Base-by-base conservation (phyloP, 768 basidiomycete genomes). In the Amanita thiersii region DNA sequence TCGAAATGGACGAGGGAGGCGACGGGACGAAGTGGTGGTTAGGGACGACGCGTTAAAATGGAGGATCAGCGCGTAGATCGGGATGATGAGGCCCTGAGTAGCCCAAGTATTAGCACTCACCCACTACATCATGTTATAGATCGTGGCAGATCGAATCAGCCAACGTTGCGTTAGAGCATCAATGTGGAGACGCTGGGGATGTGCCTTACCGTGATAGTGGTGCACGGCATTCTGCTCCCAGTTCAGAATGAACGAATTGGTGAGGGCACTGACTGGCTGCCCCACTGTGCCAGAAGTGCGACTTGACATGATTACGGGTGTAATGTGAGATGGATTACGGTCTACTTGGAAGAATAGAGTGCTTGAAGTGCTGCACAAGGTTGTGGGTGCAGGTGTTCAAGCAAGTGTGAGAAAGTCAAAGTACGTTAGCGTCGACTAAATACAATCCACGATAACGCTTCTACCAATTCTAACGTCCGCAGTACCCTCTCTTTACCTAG, bases 131-230 rank as follows among this genome's bases (percentile, higher is more conserved):
- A n/a, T n/a, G n/a, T n/a, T n/a, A n/a, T n/a, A n/a, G n/a, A n/a
- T n/a, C n/a, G n/a, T n/a, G n/a, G n/a, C n/a, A n/a, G n/a, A n/a
- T n/a, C n/a, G n/a, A n/a, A n/a, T 41, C 40, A 41, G 31, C 40
- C 1, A 41, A 30, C 34, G 19, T 12, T 3, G 8, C 3, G 20
- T 30, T 15, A 34, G 10, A 5, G 18, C 9, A 8, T 21, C 5
- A 5, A 21, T 7, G 14, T 1, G 10, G 33, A 14, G 21, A 6
- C 10, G 24, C 5, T 5, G 10, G 10, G 20, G 1, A 34, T 17
- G 8, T 15, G 9, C 5, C 36, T 7, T 10, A 44, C 43, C 43
- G 14, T 44, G 29, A 30, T 44, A 44, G 9, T 44, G 43, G n/a
- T 11, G 28, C 9, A 44, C 31, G 19, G 21, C 23, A 3, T 38